phyloP scores from a whole-genome alignment of 345 rosid species.

The Linum trigynum region DNA sequence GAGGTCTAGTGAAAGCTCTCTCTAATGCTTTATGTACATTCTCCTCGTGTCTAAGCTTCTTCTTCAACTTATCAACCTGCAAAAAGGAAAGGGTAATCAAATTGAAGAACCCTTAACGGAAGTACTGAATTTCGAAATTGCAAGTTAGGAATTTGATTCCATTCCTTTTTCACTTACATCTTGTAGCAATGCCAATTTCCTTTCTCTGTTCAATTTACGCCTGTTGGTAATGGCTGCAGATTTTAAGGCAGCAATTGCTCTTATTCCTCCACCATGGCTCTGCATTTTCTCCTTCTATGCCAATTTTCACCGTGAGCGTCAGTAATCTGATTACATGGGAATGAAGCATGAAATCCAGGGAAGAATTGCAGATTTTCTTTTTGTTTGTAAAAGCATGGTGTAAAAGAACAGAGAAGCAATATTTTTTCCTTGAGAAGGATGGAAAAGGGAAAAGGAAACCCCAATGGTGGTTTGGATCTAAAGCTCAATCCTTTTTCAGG shows the following conservation, averaged over 20 bases:
- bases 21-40: constrained; percentile 75
- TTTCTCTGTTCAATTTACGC: constrained; percentile 63
- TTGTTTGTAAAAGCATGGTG: background rate
- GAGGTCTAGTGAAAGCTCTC: constrained; percentile 78
- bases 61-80: constrained; percentile 79
- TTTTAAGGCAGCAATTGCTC: constrained; percentile 31
- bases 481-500: constrained; percentile 22
- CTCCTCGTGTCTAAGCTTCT: constrained; percentile 77
- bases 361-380: background rate
- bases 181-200: constrained; percentile 64
- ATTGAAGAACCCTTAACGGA: background rate
- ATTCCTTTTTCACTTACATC: constrained; percentile 43
- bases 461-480: constrained; percentile 44
- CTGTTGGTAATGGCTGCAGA: constrained; percentile 26
- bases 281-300: constrained; percentile 53
- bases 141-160: constrained; percentile 3
- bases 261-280: constrained; percentile 24
- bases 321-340: constrained; percentile 11
- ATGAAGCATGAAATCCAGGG: constrained; percentile 2
- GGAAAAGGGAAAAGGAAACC: constrained; percentile 21
- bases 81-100: background rate
- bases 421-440: constrained; percentile 54
- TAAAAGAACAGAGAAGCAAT: constrained; percentile 11
- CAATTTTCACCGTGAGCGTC: constrained; percentile 17
- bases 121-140: background rate